phyloP scores from a whole-genome alignment of 2,329 filamentous ascomycete species.

The Xylogone sp. region DNA sequence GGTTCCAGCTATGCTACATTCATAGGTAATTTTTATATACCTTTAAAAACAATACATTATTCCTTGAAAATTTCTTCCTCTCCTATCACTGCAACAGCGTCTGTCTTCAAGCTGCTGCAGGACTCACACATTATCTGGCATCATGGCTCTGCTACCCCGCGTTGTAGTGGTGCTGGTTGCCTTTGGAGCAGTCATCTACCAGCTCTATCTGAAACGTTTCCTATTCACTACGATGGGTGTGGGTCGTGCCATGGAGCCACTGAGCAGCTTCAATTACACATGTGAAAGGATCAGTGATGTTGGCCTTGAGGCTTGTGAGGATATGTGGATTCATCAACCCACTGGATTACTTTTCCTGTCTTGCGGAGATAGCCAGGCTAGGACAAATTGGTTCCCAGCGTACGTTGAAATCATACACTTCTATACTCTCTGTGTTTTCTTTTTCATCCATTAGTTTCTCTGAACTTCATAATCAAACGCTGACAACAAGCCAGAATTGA shows the following conservation, averaged over 20 bases:
- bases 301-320: slow-evolving; percentile 24
- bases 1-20: too few relatives aligned
- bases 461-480: background rate
- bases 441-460: background rate
- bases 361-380: slow-evolving; percentile 19
- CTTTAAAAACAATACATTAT: too few relatives aligned
- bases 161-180: slow-evolving; percentile 12
- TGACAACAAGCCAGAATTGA: slow-evolving; percentile 11
- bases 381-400: slow-evolving; percentile 22
- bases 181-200: slow-evolving; percentile 24
- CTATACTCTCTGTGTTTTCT: background rate
- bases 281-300: slow-evolving; percentile 20
- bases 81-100: too few relatives aligned
- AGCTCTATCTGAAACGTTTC: slow-evolving; percentile 25
- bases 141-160: background rate
- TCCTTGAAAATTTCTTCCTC: too few relatives aligned
- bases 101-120: too few relatives aligned
- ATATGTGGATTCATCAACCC: slow-evolving; percentile 25
- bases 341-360: slow-evolving; percentile 24
- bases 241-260: slow-evolving; percentile 25
- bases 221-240: slow-evolving; percentile 27
- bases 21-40: too few relatives aligned
- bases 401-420: too few relatives aligned
- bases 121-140: too few relatives aligned
- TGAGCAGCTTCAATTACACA: slow-evolving; percentile 28